These are phyloP conservation scores for Candida loeiensis DNA, from an alignment of 805 yeast genomes.

Conservation along the genomic window DNA sequence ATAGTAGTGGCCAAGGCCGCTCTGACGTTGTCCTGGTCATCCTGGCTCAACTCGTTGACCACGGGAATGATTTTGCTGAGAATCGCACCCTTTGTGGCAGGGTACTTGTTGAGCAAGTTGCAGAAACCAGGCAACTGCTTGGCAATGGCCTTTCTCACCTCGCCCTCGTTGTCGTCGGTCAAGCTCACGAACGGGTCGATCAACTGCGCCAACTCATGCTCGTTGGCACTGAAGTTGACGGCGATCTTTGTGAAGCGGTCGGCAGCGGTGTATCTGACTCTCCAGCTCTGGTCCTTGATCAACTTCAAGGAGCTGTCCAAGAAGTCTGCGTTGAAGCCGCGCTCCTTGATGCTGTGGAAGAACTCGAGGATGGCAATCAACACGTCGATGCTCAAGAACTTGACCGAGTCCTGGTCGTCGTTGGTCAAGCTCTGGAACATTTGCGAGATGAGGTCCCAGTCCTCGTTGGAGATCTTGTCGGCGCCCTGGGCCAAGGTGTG, in stretches of 20 bases:
- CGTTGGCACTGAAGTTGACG: slow-evolving; percentile 53
- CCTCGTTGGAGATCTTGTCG: slow-evolving; percentile 48
- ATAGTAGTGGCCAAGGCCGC: slow-evolving; percentile 87
- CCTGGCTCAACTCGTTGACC: slow-evolving; percentile 79
- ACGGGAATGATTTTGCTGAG: slow-evolving; percentile 75
- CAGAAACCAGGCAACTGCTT: slow-evolving; percentile 83
- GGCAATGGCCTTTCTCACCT: slow-evolving; percentile 91
- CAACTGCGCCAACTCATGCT: slow-evolving; percentile 53
- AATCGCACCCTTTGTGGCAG: slow-evolving; percentile 44
- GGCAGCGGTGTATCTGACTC: slow-evolving; percentile 98
- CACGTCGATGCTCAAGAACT: slow-evolving; percentile 83
- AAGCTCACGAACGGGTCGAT: slow-evolving; percentile 70
- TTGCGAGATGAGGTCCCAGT: slow-evolving; percentile 73
- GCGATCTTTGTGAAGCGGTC: slow-evolving; percentile 82
- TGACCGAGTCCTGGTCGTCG: slow-evolving; percentile 94
- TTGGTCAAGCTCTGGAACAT: slow-evolving; percentile 76
- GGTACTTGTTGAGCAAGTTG: slow-evolving; percentile 41
- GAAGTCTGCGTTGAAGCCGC: slow-evolving; percentile 58
- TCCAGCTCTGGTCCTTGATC: slow-evolving; percentile 90
- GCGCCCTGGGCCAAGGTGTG: slow-evolving; percentile 33
- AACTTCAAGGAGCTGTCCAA: slow-evolving; percentile 64
- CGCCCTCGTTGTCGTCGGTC: slow-evolving; percentile 92
- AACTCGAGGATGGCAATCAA: slow-evolving; percentile 75
- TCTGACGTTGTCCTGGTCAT: slow-evolving; percentile 89
- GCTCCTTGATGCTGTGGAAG: slow-evolving; percentile 56